Evolutionary conservation across 768 basidiomycete genomes (phyloP).

Genomic region (Serpula lacrymans): DNA sequence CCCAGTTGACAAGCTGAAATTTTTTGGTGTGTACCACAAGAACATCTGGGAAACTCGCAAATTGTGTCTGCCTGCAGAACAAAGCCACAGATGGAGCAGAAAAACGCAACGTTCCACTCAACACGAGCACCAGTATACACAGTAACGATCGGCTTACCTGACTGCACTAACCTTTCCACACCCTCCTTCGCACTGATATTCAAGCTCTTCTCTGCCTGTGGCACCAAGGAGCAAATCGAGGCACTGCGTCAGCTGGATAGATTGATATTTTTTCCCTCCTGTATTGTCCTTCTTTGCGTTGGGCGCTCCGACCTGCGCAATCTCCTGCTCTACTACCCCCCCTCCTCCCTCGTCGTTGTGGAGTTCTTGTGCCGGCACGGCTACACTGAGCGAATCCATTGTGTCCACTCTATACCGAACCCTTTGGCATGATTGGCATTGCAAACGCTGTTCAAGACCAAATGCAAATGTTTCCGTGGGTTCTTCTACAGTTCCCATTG

Average conservation of each 20-base stretch:
- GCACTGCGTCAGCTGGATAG: slow-evolving; percentile 59
- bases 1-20: slow-evolving; percentile 95
- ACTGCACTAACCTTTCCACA: slow-evolving; percentile 61
- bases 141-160: slow-evolving; percentile 51
- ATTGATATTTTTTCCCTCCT: slow-evolving; percentile 54
- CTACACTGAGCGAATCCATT: slow-evolving; percentile 74
- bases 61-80: slow-evolving; percentile 58
- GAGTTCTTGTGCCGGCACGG: slow-evolving; percentile 61
- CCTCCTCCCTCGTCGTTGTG: slow-evolving; percentile 7
- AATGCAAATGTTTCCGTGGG: slow-evolving; percentile 78
- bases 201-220: slow-evolving; percentile 60
- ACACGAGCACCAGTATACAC: too few species aligned
- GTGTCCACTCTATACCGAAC: slow-evolving; percentile 82
- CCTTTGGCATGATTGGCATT: slow-evolving; percentile 73
- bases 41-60: slow-evolving; percentile 86
- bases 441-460: slow-evolving; percentile 81
- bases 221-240: slow-evolving; percentile 45
- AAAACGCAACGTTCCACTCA: too few species aligned
- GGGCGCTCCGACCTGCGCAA: not conserved
- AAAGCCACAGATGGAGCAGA: not conserved
- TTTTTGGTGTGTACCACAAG: slow-evolving; percentile 90
- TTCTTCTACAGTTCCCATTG: slow-evolving; percentile 35
- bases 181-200: slow-evolving; percentile 81
- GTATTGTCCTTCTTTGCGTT: slow-evolving; percentile 6
- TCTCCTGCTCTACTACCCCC: slow-evolving; percentile 1